A percentile compares a stretch with the other conserved stretches of the same genome.
These are phyloP conservation scores for Calonectria hawksworthii DNA, from an alignment of 2,329 filamentous ascomycete species.

Conservation along the genomic window DNA sequence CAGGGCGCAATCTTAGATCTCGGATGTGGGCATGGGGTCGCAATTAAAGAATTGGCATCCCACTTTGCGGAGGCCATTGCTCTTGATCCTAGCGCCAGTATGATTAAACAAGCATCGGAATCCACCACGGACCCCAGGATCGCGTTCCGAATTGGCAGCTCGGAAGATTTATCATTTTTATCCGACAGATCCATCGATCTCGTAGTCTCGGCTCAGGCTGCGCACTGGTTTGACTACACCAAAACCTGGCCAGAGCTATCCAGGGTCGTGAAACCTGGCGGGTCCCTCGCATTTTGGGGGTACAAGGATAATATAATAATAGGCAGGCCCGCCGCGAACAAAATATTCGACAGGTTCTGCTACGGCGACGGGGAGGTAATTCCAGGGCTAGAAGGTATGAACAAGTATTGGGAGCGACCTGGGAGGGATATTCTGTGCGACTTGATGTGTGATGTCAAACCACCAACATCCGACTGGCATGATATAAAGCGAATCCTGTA, in stretches of 20 bases:
- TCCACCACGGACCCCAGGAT: conserved; percentile 60
- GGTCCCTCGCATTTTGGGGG: conserved; percentile 75
- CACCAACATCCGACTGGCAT: conserved; percentile 65
- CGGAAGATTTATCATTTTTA: conserved; percentile 68
- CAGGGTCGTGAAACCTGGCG: conserved; percentile 66
- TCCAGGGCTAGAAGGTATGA: conserved; percentile 64
- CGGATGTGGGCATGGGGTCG: conserved; percentile 74
- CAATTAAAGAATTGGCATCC: conserved; percentile 67
- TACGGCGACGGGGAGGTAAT: conserved; percentile 64
- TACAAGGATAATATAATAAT: conserved; percentile 75
- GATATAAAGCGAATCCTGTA: conserved; percentile 68
- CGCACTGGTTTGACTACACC: conserved; percentile 76
- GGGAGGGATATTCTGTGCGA: conserved; percentile 68
- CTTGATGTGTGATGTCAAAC: conserved; percentile 64
- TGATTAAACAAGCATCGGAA: conserved; percentile 66
- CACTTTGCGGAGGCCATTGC: conserved; percentile 66
- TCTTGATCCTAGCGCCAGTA: conserved; percentile 69
- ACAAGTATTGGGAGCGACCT: conserved; percentile 72
- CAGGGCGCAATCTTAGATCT: conserved; percentile 65
- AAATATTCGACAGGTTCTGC: conserved; percentile 67
- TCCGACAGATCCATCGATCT: conserved; percentile 65
- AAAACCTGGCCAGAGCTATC: conserved; percentile 68
- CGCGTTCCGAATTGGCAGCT: conserved; percentile 62
- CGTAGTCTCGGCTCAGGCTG: conserved; percentile 67
- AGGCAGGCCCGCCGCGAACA: conserved; percentile 64